Percentiles rank a stretch among this genome's conserved stretches.
These are phyloP conservation scores for Aspergillus aculeatus DNA, from an alignment of 2,329 filamentous ascomycete species.

Conservation along the genomic window DNA sequence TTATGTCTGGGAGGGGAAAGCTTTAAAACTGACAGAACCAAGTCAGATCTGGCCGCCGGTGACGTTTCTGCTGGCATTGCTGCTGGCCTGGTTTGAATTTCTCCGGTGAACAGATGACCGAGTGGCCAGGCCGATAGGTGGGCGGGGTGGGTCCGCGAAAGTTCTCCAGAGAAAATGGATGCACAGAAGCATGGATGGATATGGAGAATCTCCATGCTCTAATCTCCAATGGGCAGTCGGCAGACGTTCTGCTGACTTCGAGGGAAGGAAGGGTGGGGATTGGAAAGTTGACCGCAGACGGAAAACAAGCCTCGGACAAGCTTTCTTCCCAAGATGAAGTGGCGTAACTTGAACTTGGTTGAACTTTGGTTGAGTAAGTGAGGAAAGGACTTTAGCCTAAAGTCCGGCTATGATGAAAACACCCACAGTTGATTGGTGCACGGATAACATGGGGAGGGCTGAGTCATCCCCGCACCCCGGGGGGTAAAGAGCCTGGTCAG, in stretches of 20 bases:
- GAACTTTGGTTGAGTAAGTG: too few relatives aligned
- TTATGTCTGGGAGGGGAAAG: neutral
- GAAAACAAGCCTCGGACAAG: slow-evolving; percentile 9
- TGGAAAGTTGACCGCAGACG: neutral
- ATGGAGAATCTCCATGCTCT: neutral
- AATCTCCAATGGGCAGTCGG: too few relatives aligned
- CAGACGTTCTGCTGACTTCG: too few relatives aligned
- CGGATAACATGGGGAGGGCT: neutral
- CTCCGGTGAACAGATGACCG: neutral
- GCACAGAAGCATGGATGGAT: neutral
- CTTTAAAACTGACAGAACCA: neutral
- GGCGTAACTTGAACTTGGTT: neutral
- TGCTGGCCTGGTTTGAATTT: neutral
- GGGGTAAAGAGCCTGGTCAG: neutral
- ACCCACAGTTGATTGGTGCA: neutral
- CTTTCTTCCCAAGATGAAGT: slow-evolving; percentile 1
- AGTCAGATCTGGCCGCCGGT: neutral
- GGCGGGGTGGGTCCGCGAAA: neutral
- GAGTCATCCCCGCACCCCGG: neutral
- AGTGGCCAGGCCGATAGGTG: neutral
- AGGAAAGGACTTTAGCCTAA: neutral
- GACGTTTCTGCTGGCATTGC: neutral
- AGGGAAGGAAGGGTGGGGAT: neutral
- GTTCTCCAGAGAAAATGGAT: neutral
- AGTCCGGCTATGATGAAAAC: neutral